These are phyloP conservation scores for Mycena rosella DNA, from an alignment of 768 basidiomycete species.

Conservation along the genomic window DNA sequence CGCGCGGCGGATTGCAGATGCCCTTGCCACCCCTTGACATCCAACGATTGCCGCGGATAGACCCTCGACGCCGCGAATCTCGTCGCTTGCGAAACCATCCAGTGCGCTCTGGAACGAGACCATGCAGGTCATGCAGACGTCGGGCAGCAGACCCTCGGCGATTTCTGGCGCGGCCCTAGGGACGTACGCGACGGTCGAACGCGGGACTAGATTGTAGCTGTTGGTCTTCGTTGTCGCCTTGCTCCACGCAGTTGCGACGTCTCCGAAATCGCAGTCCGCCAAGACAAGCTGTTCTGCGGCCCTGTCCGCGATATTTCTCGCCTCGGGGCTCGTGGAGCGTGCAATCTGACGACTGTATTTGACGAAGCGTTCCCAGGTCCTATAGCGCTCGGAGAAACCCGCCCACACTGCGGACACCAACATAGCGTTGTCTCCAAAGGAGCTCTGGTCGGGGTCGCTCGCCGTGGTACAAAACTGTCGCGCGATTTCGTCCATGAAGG, in stretches of 20 bases:
- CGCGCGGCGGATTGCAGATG: slow-evolving; percentile 5
- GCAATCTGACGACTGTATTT: no score
- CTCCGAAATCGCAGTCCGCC: not conserved
- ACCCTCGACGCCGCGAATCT: no score
- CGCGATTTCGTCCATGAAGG: slow-evolving; percentile 1
- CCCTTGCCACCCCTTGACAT: slow-evolving; percentile 4
- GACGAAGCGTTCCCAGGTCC: slow-evolving; percentile 23
- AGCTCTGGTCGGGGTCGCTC: not conserved
- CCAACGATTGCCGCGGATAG: not conserved
- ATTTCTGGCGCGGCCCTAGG: slow-evolving; percentile 7
- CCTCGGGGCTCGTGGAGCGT: not conserved
- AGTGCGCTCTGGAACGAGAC: not conserved
- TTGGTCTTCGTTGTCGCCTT: not conserved
- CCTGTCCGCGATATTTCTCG: not conserved
- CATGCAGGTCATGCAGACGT: slow-evolving; percentile 2
- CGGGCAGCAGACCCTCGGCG: not conserved
- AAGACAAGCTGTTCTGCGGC: not conserved
- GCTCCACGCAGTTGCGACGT: not conserved
- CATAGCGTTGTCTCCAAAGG: slow-evolving; percentile 19
- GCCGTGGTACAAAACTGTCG: not conserved
- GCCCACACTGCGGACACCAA: slow-evolving; percentile 1
- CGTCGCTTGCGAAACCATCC: not conserved
- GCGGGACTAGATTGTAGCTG: not conserved
- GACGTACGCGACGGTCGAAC: not conserved
- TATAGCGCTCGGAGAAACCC: slow-evolving; percentile 13